Evolutionary conservation across 2,329 filamentous ascomycete species (phyloP).

Genomic region (Monosporascus sp.): DNA sequence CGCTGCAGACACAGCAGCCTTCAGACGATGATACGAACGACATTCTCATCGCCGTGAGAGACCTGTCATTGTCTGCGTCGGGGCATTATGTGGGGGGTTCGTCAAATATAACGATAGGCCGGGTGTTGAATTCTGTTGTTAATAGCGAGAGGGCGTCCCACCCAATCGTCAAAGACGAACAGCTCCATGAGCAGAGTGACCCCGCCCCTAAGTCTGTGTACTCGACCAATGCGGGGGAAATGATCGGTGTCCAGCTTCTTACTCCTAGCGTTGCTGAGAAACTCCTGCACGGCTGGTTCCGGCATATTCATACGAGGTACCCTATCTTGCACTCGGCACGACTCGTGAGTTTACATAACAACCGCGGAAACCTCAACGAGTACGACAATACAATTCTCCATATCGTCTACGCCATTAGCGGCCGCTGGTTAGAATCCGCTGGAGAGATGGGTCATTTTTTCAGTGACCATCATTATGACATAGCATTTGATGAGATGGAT

Average conservation of each 20-base stretch:
- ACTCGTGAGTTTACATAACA: slow-evolving; percentile 20
- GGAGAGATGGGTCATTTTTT: slow-evolving; percentile 26
- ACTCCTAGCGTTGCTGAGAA: slow-evolving; percentile 19
- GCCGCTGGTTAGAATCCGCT: slow-evolving; percentile 26
- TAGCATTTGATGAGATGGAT: slow-evolving; percentile 23
- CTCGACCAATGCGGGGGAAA: slow-evolving; percentile 14
- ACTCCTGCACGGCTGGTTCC: slow-evolving; percentile 24
- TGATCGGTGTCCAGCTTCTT: slow-evolving; percentile 21
- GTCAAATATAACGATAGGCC: slow-evolving; percentile 26
- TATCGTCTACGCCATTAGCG: slow-evolving; percentile 23
- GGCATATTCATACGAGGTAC: slow-evolving; percentile 25
- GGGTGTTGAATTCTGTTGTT: slow-evolving; percentile 25
- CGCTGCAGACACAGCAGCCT: slow-evolving; percentile 8
- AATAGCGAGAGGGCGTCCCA: slow-evolving; percentile 16
- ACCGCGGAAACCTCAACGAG: slow-evolving; percentile 19
- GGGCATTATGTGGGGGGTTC: slow-evolving; percentile 25
- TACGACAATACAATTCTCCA: slow-evolving; percentile 23
- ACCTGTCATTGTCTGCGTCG: slow-evolving; percentile 23
- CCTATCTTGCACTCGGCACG: slow-evolving; percentile 19
- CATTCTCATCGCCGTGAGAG: slow-evolving; percentile 21
- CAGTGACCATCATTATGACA: slow-evolving; percentile 24
- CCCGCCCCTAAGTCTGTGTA: slow-evolving; percentile 25
- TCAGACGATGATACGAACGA: slow-evolving; percentile 23
- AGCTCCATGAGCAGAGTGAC: slow-evolving; percentile 14
- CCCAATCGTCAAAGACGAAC: slow-evolving; percentile 10